Evolutionary conservation across 2,329 filamentous ascomycete genomes (phyloP).

Genomic region (Alternaria brassicae): DNA sequence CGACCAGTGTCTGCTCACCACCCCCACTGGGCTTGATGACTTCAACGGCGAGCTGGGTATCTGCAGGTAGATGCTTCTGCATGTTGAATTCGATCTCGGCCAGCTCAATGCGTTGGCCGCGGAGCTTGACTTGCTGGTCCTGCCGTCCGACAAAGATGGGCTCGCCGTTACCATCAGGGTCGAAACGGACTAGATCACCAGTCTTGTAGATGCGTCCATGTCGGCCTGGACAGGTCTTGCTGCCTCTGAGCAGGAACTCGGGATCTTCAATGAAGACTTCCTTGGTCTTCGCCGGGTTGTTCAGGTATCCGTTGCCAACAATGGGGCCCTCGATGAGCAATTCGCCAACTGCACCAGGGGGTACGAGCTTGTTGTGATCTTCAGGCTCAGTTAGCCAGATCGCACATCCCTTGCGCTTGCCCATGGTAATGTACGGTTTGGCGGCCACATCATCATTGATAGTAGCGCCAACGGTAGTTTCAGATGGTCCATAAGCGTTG

Average conservation of each 20-base stretch:
- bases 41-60: conserved; percentile 56
- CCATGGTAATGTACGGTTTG: conserved; percentile 48
- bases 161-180: conserved; percentile 51
- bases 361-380: conserved; percentile 48
- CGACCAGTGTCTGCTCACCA: conserved; percentile 44
- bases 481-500: conserved; percentile 48
- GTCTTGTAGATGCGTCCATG: conserved; percentile 56
- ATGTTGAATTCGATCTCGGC: conserved; percentile 51
- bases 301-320: conserved; percentile 50
- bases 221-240: conserved; percentile 59
- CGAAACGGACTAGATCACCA: conserved; percentile 57
- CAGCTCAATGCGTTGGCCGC: conserved; percentile 50
- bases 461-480: conserved; percentile 47
- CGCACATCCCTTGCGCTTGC: conserved; percentile 43
- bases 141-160: conserved; percentile 48
- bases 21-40: conserved; percentile 53
- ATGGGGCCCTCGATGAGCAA: conserved; percentile 67
- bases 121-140: conserved; percentile 52
- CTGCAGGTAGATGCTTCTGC: conserved; percentile 49
- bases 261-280: conserved; percentile 59
- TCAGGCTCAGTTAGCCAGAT: conserved; percentile 54
- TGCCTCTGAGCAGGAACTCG: conserved; percentile 66
- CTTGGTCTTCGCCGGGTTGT: conserved; percentile 47
- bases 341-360: conserved; percentile 56
- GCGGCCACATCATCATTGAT: conserved; percentile 40